These are phyloP conservation scores for Pseudoturritis turrita DNA, from an alignment of 345 rosid genomes.

Conservation along the genomic window DNA sequence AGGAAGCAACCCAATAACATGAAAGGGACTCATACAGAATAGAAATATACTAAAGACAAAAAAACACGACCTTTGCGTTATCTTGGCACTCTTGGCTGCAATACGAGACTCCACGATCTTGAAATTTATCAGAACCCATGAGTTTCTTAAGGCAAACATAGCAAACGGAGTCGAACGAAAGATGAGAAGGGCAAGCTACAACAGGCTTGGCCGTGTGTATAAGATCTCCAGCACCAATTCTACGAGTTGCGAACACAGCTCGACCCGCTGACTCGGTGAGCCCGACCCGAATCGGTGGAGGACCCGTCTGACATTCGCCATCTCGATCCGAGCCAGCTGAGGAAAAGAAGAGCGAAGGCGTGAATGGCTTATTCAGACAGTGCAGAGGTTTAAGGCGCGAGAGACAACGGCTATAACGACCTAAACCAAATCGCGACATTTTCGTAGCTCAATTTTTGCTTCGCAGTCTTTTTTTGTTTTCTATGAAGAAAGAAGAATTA, in stretches of 20 bases:
- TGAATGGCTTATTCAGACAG: background rate
- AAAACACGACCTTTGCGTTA: conserved; percentile 44
- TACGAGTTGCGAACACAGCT: conserved; percentile 75
- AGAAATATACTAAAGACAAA: background rate
- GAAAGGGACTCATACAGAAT: background rate
- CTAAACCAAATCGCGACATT: conserved; percentile 17
- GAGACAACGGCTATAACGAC: conserved; percentile 41
- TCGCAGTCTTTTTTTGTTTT: background rate
- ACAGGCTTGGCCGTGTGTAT: conserved; percentile 79
- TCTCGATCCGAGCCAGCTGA: conserved; percentile 21
- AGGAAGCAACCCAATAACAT: background rate
- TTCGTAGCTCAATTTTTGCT: background rate
- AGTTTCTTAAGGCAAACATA: conserved; percentile 63
- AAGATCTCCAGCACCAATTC: conserved; percentile 65
- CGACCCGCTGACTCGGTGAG: conserved; percentile 80
- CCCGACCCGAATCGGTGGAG: conserved; percentile 67
- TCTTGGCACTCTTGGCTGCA: conserved; percentile 53
- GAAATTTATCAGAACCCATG: conserved; percentile 5
- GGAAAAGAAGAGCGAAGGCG: conserved; percentile 13
- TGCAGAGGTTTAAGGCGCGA: conserved; percentile 30
- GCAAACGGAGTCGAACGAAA: conserved; percentile 43
- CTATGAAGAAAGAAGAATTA: background rate
- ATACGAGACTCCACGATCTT: conserved; percentile 41
- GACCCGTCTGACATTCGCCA: conserved; percentile 25
- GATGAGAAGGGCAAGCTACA: conserved; percentile 52